Evolutionary conservation across 2,329 filamentous ascomycete genomes (phyloP).

Genomic region (Curvularia spicifera): DNA sequence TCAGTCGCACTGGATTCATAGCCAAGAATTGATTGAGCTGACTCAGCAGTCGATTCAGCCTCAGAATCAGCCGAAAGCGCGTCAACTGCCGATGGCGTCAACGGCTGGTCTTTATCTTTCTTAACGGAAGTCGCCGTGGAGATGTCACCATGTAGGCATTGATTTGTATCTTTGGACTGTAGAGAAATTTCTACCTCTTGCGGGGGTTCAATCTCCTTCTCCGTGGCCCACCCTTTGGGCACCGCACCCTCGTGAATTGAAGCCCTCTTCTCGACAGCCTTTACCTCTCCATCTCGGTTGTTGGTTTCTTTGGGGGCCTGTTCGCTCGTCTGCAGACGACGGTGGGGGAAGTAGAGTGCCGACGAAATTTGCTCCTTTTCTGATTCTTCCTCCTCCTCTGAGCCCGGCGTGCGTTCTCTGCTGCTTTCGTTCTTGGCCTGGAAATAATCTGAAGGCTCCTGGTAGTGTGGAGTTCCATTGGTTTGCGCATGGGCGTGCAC

Average conservation of each 20-base stretch:
- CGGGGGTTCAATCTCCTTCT: constrained; percentile 43
- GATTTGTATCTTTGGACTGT: constrained; percentile 65
- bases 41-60: constrained; percentile 51
- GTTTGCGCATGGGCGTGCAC: constrained; percentile 33
- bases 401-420: constrained; percentile 36
- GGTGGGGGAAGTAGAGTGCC: constrained; percentile 80
- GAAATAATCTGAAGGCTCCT: constrained; percentile 41
- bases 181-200: constrained; percentile 68
- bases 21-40: constrained; percentile 53
- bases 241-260: constrained; percentile 38
- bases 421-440: constrained; percentile 27
- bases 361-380: constrained; percentile 88
- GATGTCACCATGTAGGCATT: constrained; percentile 66
- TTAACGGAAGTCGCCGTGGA: constrained; percentile 49
- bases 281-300: constrained; percentile 35
- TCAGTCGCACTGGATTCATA: constrained; percentile 63
- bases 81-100: constrained; percentile 35
- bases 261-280: constrained; percentile 34
- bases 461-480: constrained; percentile 24
- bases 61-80: constrained; percentile 50
- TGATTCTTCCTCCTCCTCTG: constrained; percentile 64
- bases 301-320: constrained; percentile 36
- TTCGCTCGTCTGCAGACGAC: constrained; percentile 58
- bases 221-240: constrained; percentile 36
- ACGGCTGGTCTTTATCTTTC: constrained; percentile 51